Percentiles rank a stretch among this genome's conserved stretches.
phyloP scores from a whole-genome alignment of 495 filamentous ascomycete species.

The Neurospora tetrasperma region DNA sequence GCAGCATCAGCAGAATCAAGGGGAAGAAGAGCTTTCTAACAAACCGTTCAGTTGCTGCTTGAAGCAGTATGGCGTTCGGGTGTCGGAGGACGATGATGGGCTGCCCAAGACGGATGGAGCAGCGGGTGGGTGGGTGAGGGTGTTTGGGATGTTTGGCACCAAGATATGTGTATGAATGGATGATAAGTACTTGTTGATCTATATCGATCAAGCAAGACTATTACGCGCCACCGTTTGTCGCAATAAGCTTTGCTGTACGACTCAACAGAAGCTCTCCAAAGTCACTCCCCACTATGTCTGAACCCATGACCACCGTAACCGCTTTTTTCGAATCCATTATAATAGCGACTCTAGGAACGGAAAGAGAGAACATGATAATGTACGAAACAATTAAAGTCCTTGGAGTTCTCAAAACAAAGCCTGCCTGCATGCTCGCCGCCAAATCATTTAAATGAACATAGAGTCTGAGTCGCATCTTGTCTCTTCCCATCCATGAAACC shows the following conservation, averaged over 20 bases:
- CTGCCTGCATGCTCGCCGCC: not conserved
- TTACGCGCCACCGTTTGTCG: not conserved
- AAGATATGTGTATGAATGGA: constrained; percentile 27
- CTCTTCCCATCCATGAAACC: not conserved
- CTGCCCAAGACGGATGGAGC: constrained; percentile 18
- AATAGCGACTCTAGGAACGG: not conserved
- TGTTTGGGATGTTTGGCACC: constrained; percentile 46
- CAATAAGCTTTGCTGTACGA: not conserved
- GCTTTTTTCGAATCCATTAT: not conserved
- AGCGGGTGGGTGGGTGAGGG: constrained; percentile 34
- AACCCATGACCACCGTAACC: not conserved
- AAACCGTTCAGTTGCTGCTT: constrained; percentile 53
- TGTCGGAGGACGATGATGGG: constrained; percentile 11
- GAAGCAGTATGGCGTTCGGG: constrained; percentile 48
- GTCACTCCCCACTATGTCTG: not conserved
- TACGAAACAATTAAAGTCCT: not conserved
- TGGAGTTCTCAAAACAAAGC: not conserved
- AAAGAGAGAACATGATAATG: not conserved
- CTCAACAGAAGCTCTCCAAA: not conserved
- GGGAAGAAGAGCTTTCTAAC: constrained; percentile 21
- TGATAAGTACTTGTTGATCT: not conserved
- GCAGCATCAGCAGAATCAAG: not conserved
- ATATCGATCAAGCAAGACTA: not conserved
- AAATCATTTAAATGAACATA: not conserved
- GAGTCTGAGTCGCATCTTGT: not conserved